Evolutionary conservation across 106 monocot species (phyloP).

Genomic region (Dioscorea dumetorum): DNA sequence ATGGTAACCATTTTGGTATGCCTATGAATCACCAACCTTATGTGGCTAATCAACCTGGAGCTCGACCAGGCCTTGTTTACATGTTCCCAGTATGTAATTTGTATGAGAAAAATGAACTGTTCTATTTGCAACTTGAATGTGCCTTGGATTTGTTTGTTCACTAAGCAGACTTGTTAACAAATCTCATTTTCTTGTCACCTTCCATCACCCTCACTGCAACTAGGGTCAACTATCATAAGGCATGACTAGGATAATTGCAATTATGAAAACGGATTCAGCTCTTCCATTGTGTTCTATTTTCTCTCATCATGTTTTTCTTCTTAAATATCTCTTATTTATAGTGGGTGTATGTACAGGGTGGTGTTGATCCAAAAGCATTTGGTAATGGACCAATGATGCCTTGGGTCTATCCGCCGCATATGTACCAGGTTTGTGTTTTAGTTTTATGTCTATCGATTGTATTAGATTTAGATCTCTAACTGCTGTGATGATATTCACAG

Average conservation of each 20-base stretch:
- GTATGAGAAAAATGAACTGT: background rate
- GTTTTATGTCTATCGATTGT: background rate
- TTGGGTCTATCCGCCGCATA: conserved; percentile 44
- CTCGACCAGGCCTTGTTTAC: conserved; percentile 38
- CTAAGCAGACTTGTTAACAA: no score
- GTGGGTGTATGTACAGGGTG: conserved; percentile 25
- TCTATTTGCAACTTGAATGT: no score
- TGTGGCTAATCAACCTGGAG: conserved; percentile 26
- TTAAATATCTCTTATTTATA: background rate
- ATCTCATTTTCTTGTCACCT: background rate
- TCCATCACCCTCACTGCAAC: background rate
- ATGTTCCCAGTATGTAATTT: conserved; percentile 48
- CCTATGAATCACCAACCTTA: background rate
- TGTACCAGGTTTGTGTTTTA: conserved; percentile 33
- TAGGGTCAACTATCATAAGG: background rate
- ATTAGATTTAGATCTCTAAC: background rate
- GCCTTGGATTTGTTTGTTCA: no score
- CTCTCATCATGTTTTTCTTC: no score
- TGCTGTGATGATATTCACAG: no score
- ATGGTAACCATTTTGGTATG: background rate
- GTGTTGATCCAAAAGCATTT: conserved; percentile 44
- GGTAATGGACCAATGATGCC: conserved; percentile 51
- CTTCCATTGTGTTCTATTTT: no score
- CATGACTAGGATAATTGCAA: background rate
- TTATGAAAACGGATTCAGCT: background rate